Evolutionary conservation across 2,329 filamentous ascomycete species (phyloP).

Genomic region (Botrytis paeoniae): DNA sequence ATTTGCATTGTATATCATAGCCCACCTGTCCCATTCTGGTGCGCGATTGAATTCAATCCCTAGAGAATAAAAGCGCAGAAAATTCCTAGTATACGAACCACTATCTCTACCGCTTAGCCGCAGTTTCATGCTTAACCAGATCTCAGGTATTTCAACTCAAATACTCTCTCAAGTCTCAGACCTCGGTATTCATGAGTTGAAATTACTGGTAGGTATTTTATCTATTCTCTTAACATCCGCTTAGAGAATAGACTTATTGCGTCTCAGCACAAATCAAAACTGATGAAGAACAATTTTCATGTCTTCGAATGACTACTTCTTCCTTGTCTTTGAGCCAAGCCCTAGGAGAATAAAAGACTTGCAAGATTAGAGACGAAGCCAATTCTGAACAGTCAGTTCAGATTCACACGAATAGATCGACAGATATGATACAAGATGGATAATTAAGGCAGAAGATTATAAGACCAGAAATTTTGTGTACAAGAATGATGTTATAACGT

Average conservation of each 20-base stretch:
- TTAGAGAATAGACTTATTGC: neutral
- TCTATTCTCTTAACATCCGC: neutral
- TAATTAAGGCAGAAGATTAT: too few species aligned
- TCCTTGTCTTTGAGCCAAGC: neutral
- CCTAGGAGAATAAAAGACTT: neutral
- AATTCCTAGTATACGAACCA: neutral
- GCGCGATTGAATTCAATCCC: neutral
- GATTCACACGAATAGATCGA: neutral
- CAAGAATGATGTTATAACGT: neutral
- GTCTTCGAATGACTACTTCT: neutral
- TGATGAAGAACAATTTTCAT: neutral
- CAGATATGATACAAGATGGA: neutral
- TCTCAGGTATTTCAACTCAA: neutral
- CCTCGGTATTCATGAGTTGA: neutral
- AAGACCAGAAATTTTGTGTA: neutral
- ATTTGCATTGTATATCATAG: neutral
- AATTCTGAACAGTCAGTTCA: neutral
- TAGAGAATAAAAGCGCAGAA: too few species aligned
- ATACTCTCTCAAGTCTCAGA: neutral
- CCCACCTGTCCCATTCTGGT: neutral
- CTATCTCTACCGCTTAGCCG: too few species aligned
- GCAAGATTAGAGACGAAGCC: neutral
- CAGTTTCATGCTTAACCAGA: neutral
- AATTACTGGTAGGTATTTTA: neutral
- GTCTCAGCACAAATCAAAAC: neutral